Evolutionary conservation across 805 yeast species (phyloP).

Genomic region (Gaillardinia entomophila): DNA sequence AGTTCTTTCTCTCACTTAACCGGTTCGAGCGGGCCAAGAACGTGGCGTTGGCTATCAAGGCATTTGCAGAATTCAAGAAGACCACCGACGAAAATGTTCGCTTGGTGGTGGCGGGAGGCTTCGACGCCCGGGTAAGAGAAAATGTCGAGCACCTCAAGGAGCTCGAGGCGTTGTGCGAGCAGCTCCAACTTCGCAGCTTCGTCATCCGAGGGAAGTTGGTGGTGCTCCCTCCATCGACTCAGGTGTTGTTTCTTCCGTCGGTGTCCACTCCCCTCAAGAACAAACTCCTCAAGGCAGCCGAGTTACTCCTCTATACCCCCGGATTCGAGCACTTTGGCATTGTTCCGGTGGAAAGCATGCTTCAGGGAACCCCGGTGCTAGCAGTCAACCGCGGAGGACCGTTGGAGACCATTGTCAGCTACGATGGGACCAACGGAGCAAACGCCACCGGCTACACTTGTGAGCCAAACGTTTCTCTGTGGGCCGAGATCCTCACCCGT

Average conservation of each 20-base stretch:
- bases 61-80: conserved; percentile 47
- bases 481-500: conserved; percentile 7
- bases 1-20: conserved; percentile 68
- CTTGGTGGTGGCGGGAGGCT: conserved; percentile 86
- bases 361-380: conserved; percentile 72
- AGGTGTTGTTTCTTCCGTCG: conserved; percentile 76
- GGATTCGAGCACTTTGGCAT: conserved; percentile 93
- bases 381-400: conserved; percentile 94
- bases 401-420: conserved; percentile 58
- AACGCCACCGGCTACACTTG: conserved; percentile 11
- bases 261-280: conserved; percentile 61
- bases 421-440: conserved; percentile 16
- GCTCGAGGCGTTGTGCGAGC: conserved; percentile 44
- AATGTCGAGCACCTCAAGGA: conserved; percentile 68
- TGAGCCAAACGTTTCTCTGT: conserved; percentile 7
- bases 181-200: conserved; percentile 37
- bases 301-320: conserved; percentile 80
- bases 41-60: conserved; percentile 66
- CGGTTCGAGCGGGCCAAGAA: conserved; percentile 87
- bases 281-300: conserved; percentile 52
- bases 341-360: conserved; percentile 95
- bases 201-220: conserved; percentile 40
- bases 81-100: conserved; percentile 31
- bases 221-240: conserved; percentile 27
- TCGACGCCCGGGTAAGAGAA: conserved; percentile 68